Conservation (phyloP, 2,329 filamentous ascomycete genomes). For the Aspergillus tamarii region DNA sequence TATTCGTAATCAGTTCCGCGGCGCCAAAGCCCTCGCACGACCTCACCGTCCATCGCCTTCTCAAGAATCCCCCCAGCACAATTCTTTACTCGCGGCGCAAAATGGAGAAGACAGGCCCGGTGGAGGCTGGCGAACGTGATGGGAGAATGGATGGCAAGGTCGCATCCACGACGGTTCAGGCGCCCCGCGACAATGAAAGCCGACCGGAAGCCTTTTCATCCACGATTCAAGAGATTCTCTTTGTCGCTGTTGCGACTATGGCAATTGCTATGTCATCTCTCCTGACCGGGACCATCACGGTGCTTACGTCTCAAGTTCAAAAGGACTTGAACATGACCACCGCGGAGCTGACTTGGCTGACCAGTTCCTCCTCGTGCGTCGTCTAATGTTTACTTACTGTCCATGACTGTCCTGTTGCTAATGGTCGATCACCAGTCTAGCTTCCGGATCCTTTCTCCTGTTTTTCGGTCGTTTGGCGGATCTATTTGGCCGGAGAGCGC, state of each 20-base stretch:
- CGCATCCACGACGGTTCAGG: not conserved
- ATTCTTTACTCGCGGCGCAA: not conserved
- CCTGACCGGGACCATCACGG: slow-evolving; percentile 61
- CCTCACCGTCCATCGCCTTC: not conserved
- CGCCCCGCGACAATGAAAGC: not conserved
- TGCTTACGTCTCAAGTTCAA: slow-evolving; percentile 65
- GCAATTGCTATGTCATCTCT: slow-evolving; percentile 67
- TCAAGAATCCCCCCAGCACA: not conserved
- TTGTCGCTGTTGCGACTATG: slow-evolving; percentile 68
- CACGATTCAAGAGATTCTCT: slow-evolving; percentile 65
- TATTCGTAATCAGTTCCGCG: not conserved
- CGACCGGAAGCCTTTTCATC: slow-evolving; percentile 55
- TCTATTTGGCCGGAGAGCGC: slow-evolving; percentile 64
- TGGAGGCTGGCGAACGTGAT: not conserved
- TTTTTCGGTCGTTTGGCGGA: slow-evolving; percentile 69
- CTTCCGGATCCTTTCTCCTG: slow-evolving; percentile 66
- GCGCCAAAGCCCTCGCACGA: not conserved
- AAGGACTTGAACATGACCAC: slow-evolving; percentile 62
- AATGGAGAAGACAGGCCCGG: not conserved
- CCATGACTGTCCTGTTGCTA: not conserved
- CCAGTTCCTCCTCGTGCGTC: slow-evolving; percentile 60
- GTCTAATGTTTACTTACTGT: not conserved
- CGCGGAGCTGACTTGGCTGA: slow-evolving; percentile 70
- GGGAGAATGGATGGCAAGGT: not conserved
- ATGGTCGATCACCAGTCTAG: slow-evolving; percentile 47